These are phyloP conservation scores for Thielaviopsis musarum DNA, from an alignment of 2,329 filamentous ascomycete species.

Conservation along the genomic window DNA sequence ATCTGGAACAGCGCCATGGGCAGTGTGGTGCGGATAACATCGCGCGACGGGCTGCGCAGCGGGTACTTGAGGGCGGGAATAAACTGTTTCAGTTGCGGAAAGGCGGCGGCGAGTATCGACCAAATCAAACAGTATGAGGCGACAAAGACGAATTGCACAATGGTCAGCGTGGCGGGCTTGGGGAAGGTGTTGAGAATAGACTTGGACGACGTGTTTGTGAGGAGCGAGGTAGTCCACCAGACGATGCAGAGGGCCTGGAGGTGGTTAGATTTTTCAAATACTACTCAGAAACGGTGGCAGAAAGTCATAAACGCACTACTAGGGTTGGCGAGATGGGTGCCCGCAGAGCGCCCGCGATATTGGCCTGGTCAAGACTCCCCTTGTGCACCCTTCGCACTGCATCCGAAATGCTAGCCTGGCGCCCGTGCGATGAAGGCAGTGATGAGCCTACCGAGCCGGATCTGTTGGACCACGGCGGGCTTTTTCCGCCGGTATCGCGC, in stretches of 20 bases:
- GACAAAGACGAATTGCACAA: constrained; percentile 88
- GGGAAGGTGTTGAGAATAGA: constrained; percentile 84
- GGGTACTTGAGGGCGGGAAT: constrained; percentile 71
- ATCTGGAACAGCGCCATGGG: constrained; percentile 88
- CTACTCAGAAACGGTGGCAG: not conserved
- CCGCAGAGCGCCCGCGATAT: constrained; percentile 78
- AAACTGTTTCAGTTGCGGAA: constrained; percentile 50
- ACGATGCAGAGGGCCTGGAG: constrained; percentile 62
- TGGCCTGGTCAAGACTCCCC: constrained; percentile 80
- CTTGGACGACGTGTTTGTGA: constrained; percentile 96
- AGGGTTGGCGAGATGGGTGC: constrained; percentile 80
- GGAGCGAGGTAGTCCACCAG: constrained; percentile 90
- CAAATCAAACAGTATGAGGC: constrained; percentile 71
- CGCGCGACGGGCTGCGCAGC: constrained; percentile 62
- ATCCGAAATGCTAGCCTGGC: constrained; percentile 29
- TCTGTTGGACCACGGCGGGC: not conserved
- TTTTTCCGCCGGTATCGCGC: constrained; percentile 17
- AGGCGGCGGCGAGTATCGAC: constrained; percentile 55
- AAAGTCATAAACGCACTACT: constrained; percentile 40
- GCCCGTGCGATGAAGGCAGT: not conserved
- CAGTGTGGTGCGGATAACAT: constrained; percentile 75
- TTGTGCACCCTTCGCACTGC: constrained; percentile 74
- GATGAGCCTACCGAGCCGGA: not conserved
- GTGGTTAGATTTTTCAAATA: too few species aligned
- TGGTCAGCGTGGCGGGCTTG: constrained; percentile 78